phyloP scores from a whole-genome alignment of 202 grass and related monocot genomes.

The Dendrocalamus latiflorus region DNA sequence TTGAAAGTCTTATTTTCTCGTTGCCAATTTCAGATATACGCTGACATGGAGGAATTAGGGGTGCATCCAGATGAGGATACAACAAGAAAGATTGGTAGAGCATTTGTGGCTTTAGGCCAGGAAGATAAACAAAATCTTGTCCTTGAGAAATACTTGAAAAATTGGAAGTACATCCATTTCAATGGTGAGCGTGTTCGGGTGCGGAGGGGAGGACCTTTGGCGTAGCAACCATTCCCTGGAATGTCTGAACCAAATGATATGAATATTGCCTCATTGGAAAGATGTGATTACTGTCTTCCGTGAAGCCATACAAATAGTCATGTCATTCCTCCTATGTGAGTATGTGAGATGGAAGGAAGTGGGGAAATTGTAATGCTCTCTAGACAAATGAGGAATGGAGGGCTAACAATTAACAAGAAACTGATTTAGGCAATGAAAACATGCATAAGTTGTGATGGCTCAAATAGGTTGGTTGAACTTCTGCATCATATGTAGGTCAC shows the following conservation, averaged over 20 bases:
- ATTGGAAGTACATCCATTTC: conserved; percentile 80
- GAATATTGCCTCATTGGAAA: too few relatives aligned
- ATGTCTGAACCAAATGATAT: neutral
- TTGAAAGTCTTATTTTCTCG: neutral
- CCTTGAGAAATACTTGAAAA: conserved; percentile 67
- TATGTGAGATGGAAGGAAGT: neutral
- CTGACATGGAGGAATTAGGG: conserved; percentile 77
- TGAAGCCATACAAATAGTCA: neutral
- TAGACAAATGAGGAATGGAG: neutral
- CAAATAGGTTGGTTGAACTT: neutral
- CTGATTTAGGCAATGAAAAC: neutral
- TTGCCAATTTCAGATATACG: too few relatives aligned
- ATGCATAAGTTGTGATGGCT: neutral
- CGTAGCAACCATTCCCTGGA: neutral
- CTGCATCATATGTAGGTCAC: neutral
- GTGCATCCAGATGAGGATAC: conserved; percentile 84
- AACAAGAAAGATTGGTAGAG: conserved; percentile 62
- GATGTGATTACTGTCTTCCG: neutral
- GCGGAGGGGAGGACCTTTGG: conserved; percentile 35
- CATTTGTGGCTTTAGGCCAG: conserved; percentile 52
- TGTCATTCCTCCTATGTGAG: neutral
- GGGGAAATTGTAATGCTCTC: neutral
- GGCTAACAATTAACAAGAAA: neutral
- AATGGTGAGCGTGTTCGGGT: conserved; percentile 61
- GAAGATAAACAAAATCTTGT: conserved; percentile 55